These are phyloP conservation scores for Alternaria dauci DNA, from an alignment of 2,329 filamentous ascomycete genomes.

Conservation along the genomic window DNA sequence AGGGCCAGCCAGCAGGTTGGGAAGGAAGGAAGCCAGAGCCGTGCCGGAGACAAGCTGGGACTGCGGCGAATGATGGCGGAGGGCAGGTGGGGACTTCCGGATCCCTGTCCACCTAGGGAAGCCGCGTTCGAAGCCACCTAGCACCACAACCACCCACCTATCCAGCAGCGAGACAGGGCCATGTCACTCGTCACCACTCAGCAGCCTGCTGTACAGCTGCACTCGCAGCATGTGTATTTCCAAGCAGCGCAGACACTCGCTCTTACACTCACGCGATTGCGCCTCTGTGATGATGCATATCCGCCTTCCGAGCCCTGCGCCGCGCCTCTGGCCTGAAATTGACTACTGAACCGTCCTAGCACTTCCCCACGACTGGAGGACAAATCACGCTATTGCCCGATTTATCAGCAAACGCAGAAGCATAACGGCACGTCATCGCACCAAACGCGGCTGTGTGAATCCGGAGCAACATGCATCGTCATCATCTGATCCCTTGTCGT, in stretches of 20 bases:
- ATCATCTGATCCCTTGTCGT: not conserved
- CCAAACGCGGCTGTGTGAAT: not conserved
- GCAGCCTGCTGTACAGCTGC: not conserved
- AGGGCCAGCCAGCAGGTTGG: constrained; percentile 13
- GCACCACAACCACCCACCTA: not conserved
- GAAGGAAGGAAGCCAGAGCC: constrained; percentile 29
- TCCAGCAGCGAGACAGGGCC: not conserved
- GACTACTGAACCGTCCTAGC: constrained; percentile 5
- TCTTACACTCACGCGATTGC: not conserved
- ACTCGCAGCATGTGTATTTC: constrained; percentile 2
- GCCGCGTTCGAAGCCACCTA: constrained; percentile 11
- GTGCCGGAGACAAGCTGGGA: constrained; percentile 22
- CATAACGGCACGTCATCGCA: constrained; percentile 26
- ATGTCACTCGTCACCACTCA: not conserved
- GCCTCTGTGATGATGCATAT: not conserved
- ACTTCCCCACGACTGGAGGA: constrained; percentile 27
- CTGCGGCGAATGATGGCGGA: constrained; percentile 36
- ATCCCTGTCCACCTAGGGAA: constrained; percentile 9
- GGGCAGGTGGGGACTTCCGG: constrained; percentile 24
- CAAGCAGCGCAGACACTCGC: not conserved
- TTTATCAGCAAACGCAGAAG: constrained; percentile 41
- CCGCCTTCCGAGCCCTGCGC: constrained; percentile 3
- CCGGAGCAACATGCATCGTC: not conserved
- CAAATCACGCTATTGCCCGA: constrained; percentile 19
- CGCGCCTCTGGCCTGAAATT: not conserved